These are phyloP conservation scores for Fomitopsis pinicola DNA, from an alignment of 1,284 basidiomycete genomes.

Conservation along the genomic window DNA sequence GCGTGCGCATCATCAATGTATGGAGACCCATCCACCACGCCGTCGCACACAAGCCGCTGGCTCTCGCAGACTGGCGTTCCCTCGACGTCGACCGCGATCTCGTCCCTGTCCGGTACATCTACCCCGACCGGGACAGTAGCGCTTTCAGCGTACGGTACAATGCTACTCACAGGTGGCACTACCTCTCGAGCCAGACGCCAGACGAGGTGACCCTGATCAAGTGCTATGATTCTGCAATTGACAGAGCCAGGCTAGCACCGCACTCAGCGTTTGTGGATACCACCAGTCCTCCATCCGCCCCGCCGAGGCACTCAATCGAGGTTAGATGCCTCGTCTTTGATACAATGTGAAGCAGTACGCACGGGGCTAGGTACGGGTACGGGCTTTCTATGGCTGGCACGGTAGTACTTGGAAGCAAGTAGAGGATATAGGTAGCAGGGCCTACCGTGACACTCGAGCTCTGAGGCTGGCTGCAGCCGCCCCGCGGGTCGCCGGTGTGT, in stretches of 20 bases:
- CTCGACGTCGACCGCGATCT: constrained; percentile 32
- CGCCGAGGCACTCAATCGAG: constrained; percentile 40
- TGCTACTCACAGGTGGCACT: constrained; percentile 42
- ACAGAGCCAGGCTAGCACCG: constrained; percentile 39
- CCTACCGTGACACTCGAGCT: no score
- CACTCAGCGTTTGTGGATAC: constrained; percentile 43
- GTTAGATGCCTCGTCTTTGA: constrained; percentile 38
- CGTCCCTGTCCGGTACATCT: constrained; percentile 29
- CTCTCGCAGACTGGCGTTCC: constrained; percentile 40
- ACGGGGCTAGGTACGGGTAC: not conserved
- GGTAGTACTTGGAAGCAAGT: no score
- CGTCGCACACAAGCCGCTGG: constrained; percentile 44
- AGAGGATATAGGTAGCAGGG: no score
- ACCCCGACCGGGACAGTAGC: constrained; percentile 30
- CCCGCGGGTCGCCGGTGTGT: no score
- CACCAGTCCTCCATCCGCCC: constrained; percentile 34
- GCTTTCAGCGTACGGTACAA: constrained; percentile 36
- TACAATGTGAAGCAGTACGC: constrained; percentile 9
- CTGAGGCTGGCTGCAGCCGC: no score
- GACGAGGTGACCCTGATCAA: constrained; percentile 47
- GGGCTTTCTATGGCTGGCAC: no score
- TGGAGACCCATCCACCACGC: constrained; percentile 48
- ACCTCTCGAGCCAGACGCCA: constrained; percentile 40
- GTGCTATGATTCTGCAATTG: constrained; percentile 39
- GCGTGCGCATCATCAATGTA: constrained; percentile 54